Base-by-base conservation (phyloP, 495 filamentous ascomycete species). In the Hypoxylon fuscum region DNA sequence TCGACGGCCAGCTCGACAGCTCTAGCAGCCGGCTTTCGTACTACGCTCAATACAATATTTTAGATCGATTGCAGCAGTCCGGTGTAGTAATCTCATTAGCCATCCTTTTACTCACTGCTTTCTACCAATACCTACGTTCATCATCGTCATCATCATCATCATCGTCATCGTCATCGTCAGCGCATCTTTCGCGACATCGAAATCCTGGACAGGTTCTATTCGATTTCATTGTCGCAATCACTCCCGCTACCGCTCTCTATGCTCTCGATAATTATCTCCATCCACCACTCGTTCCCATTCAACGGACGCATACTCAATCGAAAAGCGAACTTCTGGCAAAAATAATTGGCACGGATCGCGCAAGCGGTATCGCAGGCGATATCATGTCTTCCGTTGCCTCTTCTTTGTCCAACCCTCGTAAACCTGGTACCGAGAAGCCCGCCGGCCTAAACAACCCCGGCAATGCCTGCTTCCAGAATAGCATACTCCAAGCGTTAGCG, bases 391-490 rank as follows among this genome's bases (percentile, higher is more conserved):
- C 74, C 6, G 74, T 78, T 1, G 68, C 76, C n/a, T n/a, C n/a
- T n/a, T n/a, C n/a, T n/a, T n/a, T n/a, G n/a, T n/a, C n/a, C n/a
- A n/a, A n/a, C n/a, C n/a, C n/a, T n/a, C n/a, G n/a, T n/a, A n/a
- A n/a, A n/a, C n/a, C n/a, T n/a, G n/a, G n/a, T n/a, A 41, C 54
- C 31, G 69, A 79, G 69, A 83, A 45, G 22, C 91, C 91, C 1
- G 83, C 92, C 3, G 95, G 96, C 0, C 73, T 98, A 25, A 91
- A 91, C 14, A 99, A 99, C 69, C 88, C 85, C 78, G 88, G 96
- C 73, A 97, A 96, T 68, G 96, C 92, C 1, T 99, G 96, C 74
- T 99, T 95, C 70, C 94, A 98, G 77, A 99, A 99, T 71, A 97
- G 93, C 59, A 89, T 97, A 15, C 86, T 98, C 18, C 89, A 97